Conservation (phyloP, 1,284 basidiomycete species). For the Tilletia indica region DNA sequence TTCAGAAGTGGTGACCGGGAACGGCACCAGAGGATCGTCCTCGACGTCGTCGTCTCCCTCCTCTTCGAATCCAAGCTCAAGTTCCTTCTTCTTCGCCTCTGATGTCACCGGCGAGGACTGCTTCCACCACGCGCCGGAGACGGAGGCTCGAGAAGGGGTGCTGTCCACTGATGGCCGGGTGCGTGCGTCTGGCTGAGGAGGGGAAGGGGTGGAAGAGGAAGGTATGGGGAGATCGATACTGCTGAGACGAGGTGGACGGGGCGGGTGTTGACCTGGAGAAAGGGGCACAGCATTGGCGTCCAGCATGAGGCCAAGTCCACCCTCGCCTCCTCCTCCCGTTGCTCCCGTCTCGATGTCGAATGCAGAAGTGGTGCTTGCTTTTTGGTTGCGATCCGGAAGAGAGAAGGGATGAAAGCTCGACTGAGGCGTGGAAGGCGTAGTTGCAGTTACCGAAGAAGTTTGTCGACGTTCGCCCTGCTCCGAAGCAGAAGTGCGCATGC, state of each 20-base stretch:
- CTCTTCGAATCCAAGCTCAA: neutral
- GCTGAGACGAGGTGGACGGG: neutral
- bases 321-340: no score
- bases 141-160: neutral
- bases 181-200: neutral
- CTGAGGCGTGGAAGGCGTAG: no score
- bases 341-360: no score
- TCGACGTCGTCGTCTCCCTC: neutral
- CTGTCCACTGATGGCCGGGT: neutral
- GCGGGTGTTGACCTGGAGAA: no score
- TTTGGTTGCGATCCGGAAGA: no score
- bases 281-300: no score
- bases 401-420: no score
- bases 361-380: no score
- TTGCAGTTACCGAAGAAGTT: no score
- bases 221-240: neutral
- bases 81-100: neutral
- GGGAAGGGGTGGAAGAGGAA: neutral
- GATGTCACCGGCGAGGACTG: neutral
- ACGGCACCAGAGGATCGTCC: constrained; percentile 6
- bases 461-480: no score
- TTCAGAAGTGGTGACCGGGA: neutral
- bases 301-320: no score
- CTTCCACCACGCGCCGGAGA: neutral
- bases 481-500: no score